These are phyloP conservation scores for Mucor saturninus DNA, from an alignment of 371 early-diverging fungal species.

Conservation along the genomic window DNA sequence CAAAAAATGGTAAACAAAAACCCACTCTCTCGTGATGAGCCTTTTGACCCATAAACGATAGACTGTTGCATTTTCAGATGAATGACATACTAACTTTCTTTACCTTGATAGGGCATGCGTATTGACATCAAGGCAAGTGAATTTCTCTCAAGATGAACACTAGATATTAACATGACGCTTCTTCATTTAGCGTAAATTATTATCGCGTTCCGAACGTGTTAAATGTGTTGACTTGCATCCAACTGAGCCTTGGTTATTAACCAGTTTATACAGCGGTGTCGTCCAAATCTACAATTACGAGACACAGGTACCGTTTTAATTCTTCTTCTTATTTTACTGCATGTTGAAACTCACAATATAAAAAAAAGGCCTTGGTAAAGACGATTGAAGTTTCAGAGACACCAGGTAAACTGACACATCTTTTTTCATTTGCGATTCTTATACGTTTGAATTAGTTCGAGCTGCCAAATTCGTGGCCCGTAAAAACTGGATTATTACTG, in stretches of 20 bases:
- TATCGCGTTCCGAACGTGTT: slow-evolving; percentile 94
- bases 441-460: slow-evolving; percentile 64
- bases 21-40: too few species aligned
- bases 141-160: neutral
- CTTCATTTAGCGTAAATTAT: slow-evolving; percentile 63
- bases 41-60: too few species aligned
- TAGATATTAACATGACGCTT: neutral
- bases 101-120: slow-evolving; percentile 59
- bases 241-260: slow-evolving; percentile 98
- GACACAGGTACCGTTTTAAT: slow-evolving; percentile 75
- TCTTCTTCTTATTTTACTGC: slow-evolving; percentile 1
- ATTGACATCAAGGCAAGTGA: slow-evolving; percentile 66
- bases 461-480: slow-evolving; percentile 96
- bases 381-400: slow-evolving; percentile 94
- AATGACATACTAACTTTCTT: neutral
- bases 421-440: too few species aligned
- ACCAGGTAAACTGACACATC: slow-evolving; percentile 61
- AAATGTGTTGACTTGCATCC: slow-evolving; percentile 99
- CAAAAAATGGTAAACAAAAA: neutral
- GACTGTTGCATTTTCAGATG: neutral
- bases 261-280: slow-evolving; percentile 96
- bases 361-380: slow-evolving; percentile 84
- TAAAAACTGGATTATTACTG: slow-evolving; percentile 97
- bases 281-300: slow-evolving; percentile 99
- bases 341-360: slow-evolving; percentile 1